phyloP scores from a whole-genome alignment of 441 rosid species.

The Gossypium davidsonii region DNA sequence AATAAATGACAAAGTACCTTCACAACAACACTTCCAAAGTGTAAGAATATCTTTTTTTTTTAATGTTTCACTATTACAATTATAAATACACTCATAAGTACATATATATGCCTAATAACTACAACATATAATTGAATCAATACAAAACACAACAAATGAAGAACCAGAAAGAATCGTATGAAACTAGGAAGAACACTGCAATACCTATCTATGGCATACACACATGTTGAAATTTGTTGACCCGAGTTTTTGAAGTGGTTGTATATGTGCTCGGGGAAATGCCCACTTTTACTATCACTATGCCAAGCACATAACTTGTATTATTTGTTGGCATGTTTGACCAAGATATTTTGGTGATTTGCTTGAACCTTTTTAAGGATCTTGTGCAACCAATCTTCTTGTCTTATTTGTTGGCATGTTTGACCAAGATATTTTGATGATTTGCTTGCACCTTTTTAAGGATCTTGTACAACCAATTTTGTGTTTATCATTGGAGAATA shows the following conservation, averaged over 20 bases:
- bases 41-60: neutral
- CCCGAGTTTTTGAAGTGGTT: neutral
- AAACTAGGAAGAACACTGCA: neutral
- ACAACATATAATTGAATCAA: neutral
- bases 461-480: neutral
- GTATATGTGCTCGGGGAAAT: neutral
- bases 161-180: neutral
- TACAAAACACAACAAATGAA: neutral
- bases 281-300: neutral
- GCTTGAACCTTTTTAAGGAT: neutral
- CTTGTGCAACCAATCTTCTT: neutral
- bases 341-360: neutral
- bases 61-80: neutral
- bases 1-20: too few species aligned
- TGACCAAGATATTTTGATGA: neutral
- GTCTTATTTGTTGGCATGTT: neutral
- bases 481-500: neutral
- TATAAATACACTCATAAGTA: neutral
- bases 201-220: neutral
- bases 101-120: neutral
- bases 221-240: neutral
- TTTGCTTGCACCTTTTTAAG: neutral
- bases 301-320: neutral
- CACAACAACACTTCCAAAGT: too few species aligned
- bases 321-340: neutral